phyloP scores from a whole-genome alignment of 164 flowering plant genomes.

The Kingdonia uniflora region DNA sequence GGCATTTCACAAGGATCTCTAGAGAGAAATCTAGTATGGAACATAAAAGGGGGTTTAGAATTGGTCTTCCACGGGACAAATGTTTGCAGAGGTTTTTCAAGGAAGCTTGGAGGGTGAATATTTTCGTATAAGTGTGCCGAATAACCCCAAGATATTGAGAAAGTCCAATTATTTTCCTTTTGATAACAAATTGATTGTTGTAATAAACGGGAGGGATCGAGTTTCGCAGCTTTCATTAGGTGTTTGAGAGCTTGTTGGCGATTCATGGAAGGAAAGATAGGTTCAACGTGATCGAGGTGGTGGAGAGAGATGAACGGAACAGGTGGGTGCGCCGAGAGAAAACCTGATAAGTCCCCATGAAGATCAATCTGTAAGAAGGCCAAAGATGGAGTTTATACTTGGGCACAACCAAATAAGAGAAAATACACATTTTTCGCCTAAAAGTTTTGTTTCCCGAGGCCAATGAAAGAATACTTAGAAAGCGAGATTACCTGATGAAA shows the following conservation, averaged over 20 bases:
- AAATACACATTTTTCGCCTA: neutral
- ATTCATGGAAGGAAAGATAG: conserved; percentile 53
- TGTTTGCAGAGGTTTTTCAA: conserved; percentile 45
- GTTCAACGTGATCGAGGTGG: conserved; percentile 51
- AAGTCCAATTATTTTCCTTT: conserved; percentile 45
- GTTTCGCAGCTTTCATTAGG: conserved; percentile 37
- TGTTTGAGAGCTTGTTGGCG: conserved; percentile 31
- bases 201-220: conserved; percentile 34
- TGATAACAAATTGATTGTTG: conserved; percentile 67
- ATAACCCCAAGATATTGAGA: conserved; percentile 77
- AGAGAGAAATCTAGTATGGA: conserved; percentile 31
- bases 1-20: conserved; percentile 50
- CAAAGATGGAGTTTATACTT: neutral
- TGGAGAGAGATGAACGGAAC: conserved; percentile 53
- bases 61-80: conserved; percentile 35
- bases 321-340: conserved; percentile 50
- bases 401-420: too few species aligned
- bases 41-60: conserved; percentile 25
- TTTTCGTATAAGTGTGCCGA: conserved; percentile 45
- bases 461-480: too few species aligned
- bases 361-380: conserved; percentile 41
- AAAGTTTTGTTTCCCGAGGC: neutral
- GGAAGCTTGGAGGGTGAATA: conserved; percentile 28
- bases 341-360: conserved; percentile 44
- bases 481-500: conserved; percentile 75